Base-by-base conservation (phyloP, 148 eudicot species). In the Rhododendron ovatum region DNA sequence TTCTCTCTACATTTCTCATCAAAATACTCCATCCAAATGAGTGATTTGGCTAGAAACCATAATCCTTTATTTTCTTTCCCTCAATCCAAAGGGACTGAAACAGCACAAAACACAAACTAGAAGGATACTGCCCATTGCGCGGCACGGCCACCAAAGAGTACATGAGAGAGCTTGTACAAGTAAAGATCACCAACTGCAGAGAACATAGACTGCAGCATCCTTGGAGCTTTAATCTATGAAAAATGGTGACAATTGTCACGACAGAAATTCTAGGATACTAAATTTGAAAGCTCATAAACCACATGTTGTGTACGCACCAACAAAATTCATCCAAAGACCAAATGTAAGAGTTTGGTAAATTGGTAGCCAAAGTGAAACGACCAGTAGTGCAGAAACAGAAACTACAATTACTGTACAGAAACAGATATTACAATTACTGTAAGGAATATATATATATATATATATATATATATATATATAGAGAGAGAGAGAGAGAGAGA, bases 121-220 rank as follows among this genome's bases (percentile, higher is more conserved):
- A 92, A 93, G 99, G 99, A 94, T 97, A 97, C 99, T 26, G 98
- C 93, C 98, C 98, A 97, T 53, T 82, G 83, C n/a, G 98, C 96
- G 81, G 91, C 98, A 82, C 71, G 89, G 82, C 84, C 88, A 33
- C 95, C 95, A 85, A 93, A 95, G 81, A 90, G 75, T 26, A 84
- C 89, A 26, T 90, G 86, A 85, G 98, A 92, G 81, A 91, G 92
- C 88, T 92, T 94, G 89, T 89, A 97, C 91, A 95, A 84, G 90
- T 94, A 95, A 85, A 95, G 88, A 91, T 97, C 99, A 88, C 99
- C 95, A 85, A 94, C 79, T 53, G 99, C 95, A 88, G 99, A 90
- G 84, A 95, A 88, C 77, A 93, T 14, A 75, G 99, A 91, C 88
- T 97, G 98, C 88, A 94, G 76, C 85, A 95, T 65, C 45, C 98